Conservation (phyloP, 176 grass and related monocot genomes). For the Hsuehochloa calcarea region DNA sequence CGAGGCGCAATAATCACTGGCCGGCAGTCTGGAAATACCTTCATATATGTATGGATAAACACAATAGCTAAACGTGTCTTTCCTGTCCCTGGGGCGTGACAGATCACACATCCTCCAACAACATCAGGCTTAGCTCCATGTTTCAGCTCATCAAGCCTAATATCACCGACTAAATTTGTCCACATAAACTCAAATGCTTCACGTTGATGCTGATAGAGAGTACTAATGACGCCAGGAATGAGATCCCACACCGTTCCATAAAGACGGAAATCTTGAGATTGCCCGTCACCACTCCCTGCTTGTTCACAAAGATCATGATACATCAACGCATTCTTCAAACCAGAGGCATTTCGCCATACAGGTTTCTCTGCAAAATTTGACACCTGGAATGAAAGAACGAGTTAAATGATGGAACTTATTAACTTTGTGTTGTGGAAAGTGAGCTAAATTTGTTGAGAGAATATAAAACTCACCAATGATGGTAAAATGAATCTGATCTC, state of each 20-base stretch:
- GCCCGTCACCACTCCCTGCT: constrained; percentile 23
- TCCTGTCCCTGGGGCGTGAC: constrained; percentile 91
- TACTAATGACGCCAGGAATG: constrained; percentile 64
- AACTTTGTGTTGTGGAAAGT: neutral
- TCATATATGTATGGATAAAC: constrained; percentile 92
- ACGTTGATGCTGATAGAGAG: constrained; percentile 71
- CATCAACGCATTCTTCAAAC: constrained; percentile 37
- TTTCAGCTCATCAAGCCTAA: constrained; percentile 69
- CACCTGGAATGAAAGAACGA: constrained; percentile 38
- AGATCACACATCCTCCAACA: constrained; percentile 90
- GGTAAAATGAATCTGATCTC: constrained; percentile 64
- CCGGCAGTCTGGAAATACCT: constrained; percentile 71
- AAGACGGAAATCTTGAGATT: constrained; percentile 40
- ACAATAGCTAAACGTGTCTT: constrained; percentile 84
- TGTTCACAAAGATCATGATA: constrained; percentile 56
- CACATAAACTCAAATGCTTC: constrained; percentile 98
- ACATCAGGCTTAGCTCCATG: constrained; percentile 57
- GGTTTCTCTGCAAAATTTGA: constrained; percentile 47
- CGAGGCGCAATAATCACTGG: constrained; percentile 87
- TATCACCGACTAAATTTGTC: constrained; percentile 76
- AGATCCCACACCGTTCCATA: constrained; percentile 83
- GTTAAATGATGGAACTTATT: constrained; percentile 11
- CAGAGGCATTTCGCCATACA: constrained; percentile 36
- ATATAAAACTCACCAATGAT: constrained; percentile 49
- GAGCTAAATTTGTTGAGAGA: neutral